Conservation (phyloP, 139 green algal genomes). For the Micromonas commoda region DNA sequence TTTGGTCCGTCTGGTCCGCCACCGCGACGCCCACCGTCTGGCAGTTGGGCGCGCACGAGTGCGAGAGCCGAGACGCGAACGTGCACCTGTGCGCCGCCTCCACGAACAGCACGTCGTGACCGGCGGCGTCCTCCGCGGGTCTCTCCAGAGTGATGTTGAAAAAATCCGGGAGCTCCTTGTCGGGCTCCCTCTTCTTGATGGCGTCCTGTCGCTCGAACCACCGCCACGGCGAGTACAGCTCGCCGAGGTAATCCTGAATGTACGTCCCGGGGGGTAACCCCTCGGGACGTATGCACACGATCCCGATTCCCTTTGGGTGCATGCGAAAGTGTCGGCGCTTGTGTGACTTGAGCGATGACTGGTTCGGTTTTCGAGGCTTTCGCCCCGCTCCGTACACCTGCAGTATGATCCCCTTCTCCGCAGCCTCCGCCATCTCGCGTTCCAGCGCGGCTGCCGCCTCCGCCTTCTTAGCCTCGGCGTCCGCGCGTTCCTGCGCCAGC, state of each 20-base stretch:
- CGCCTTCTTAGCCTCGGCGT: background rate
- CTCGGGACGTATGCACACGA: conserved; percentile 55
- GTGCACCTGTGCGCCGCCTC: conserved; percentile 78
- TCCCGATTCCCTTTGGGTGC: conserved; percentile 74
- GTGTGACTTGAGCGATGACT: too few relatives aligned
- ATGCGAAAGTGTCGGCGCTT: conserved; percentile 66
- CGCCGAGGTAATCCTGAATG: conserved; percentile 88
- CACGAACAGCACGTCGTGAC: conserved; percentile 81
- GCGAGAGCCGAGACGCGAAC: conserved; percentile 79
- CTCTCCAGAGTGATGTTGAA: conserved; percentile 89
- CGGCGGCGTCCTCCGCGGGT: conserved; percentile 37
- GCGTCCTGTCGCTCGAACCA: conserved; percentile 92
- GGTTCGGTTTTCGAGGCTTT: too few relatives aligned
- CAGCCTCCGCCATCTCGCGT: background rate
- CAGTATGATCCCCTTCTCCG: too few relatives aligned
- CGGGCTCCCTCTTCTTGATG: conserved; percentile 59
- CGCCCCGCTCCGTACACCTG: too few relatives aligned
- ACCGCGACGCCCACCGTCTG: conserved; percentile 61
- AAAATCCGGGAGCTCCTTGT: conserved; percentile 80
- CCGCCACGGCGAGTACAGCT: conserved; percentile 80
- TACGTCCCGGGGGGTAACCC: conserved; percentile 71
- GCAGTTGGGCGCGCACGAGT: conserved; percentile 92
- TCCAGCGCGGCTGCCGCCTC: background rate
- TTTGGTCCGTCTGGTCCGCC: background rate
- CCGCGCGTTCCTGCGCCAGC: background rate